Conservation (phyloP, 2,329 filamentous ascomycete genomes). For the Lomentospora prolificans region DNA sequence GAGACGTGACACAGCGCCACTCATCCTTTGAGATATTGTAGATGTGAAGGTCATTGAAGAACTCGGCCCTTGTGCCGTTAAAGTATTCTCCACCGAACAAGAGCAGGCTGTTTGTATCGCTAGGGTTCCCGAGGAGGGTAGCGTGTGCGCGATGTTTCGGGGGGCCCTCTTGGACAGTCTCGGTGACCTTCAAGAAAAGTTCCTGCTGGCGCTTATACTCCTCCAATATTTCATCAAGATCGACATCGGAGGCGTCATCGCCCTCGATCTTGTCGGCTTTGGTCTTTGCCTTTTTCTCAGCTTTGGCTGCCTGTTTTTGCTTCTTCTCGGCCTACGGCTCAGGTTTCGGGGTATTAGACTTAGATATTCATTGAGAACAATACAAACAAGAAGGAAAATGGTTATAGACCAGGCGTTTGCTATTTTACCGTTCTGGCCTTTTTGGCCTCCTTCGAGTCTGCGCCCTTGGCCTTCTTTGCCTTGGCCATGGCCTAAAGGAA, state of each 20-base stretch:
- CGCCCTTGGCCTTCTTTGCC: constrained; percentile 36
- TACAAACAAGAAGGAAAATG: constrained; percentile 8
- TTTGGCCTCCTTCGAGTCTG: constrained; percentile 25
- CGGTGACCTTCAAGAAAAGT: constrained; percentile 87
- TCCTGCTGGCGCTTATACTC: constrained; percentile 91
- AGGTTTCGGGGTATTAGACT: constrained; percentile 11
- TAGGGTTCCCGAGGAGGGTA: constrained; percentile 74
- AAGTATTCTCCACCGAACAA: constrained; percentile 94
- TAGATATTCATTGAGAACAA: constrained; percentile 10
- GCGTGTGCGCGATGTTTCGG: constrained; percentile 72
- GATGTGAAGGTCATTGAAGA: constrained; percentile 57
- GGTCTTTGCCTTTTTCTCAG: constrained; percentile 71
- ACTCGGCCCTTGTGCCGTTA: constrained; percentile 75
- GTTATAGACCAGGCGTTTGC: constrained; percentile 22
- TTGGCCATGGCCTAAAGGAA: constrained; percentile 31
- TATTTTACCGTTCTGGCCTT: constrained; percentile 29
- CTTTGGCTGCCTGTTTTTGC: constrained; percentile 78
- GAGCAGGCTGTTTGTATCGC: constrained; percentile 78
- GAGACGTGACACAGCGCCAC: constrained; percentile 83
- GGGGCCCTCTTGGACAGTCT: constrained; percentile 58
- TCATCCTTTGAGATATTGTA: constrained; percentile 76
- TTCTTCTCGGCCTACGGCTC: constrained; percentile 47
- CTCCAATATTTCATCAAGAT: constrained; percentile 85
- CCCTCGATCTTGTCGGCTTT: constrained; percentile 64
- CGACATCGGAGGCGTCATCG: constrained; percentile 84